Conservation (phyloP, 2,329 filamentous ascomycete species). For the Aureobasidium mangrovei region DNA sequence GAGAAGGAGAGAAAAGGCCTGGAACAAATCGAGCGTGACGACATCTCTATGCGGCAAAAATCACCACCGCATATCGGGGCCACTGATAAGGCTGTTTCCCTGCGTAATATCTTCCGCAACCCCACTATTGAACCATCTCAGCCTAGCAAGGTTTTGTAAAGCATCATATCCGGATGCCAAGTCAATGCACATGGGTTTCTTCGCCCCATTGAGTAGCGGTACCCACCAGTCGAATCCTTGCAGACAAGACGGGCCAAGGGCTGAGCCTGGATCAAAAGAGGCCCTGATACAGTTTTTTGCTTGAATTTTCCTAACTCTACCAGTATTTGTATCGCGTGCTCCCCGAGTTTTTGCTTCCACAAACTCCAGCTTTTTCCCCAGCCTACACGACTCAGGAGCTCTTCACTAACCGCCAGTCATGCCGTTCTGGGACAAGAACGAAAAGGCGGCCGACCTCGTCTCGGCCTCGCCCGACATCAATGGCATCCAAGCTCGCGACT, state of each 20-base stretch:
- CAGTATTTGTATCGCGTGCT: constrained; percentile 1
- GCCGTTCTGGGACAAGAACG: constrained; percentile 12
- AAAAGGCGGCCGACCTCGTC: neutral
- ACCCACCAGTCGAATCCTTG: constrained; percentile 7
- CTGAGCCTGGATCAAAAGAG: constrained; percentile 5
- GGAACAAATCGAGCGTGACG: too few relatives aligned
- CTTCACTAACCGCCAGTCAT: neutral
- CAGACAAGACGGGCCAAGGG: neutral
- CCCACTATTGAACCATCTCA: neutral
- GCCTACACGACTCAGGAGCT: neutral
- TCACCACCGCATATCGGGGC: neutral
- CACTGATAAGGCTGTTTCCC: neutral
- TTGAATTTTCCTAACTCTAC: neutral
- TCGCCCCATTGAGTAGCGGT: constrained; percentile 12
- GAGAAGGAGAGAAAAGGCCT: too few relatives aligned
- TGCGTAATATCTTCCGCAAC: neutral
- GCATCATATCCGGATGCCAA: neutral
- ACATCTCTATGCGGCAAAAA: neutral
- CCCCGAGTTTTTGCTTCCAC: neutral
- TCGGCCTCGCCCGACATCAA: neutral
- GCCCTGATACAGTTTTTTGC: neutral
- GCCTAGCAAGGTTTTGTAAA: constrained; percentile 2
- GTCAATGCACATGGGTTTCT: constrained; percentile 7
- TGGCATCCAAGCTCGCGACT: neutral
- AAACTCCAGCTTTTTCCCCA: neutral